Evolutionary conservation across 2,329 filamentous ascomycete genomes (phyloP).

Genomic region (Stagonosporopsis rhizophila): DNA sequence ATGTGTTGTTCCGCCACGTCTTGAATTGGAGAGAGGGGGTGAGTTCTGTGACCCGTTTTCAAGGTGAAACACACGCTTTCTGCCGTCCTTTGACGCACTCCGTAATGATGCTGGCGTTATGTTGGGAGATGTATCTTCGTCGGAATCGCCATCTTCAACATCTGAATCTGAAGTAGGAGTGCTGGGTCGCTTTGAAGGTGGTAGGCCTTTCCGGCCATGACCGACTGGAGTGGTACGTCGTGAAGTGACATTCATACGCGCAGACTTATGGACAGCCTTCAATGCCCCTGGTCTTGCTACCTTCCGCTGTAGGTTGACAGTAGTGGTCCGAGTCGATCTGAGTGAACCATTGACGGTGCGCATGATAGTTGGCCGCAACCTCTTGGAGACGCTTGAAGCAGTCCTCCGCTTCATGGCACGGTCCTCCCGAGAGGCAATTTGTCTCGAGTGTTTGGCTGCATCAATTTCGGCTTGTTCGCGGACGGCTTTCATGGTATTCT

Average conservation of each 20-base stretch:
- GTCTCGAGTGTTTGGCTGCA: constrained; percentile 37
- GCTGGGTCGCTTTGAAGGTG: constrained; percentile 23
- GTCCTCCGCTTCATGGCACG: constrained; percentile 41
- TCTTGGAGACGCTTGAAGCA: constrained; percentile 21
- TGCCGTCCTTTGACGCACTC: constrained; percentile 37
- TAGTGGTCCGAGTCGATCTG: constrained; percentile 31
- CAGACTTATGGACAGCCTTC: constrained; percentile 32
- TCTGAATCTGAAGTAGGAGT: constrained; percentile 24
- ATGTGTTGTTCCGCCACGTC: constrained; percentile 2
- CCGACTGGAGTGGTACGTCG: constrained; percentile 18
- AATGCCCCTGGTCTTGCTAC: constrained; percentile 31
- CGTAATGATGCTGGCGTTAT: constrained; percentile 48
- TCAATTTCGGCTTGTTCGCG: constrained; percentile 37
- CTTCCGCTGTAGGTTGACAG: constrained; percentile 34
- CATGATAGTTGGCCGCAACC: constrained; percentile 17
- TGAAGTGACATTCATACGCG: constrained; percentile 13
- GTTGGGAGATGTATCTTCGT: constrained; percentile 38
- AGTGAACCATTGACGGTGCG: constrained; percentile 20
- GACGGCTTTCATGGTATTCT: constrained; percentile 28
- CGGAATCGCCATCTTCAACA: constrained; percentile 21
- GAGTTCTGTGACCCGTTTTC: constrained; percentile 4
- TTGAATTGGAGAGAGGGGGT: background rate
- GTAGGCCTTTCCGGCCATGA: constrained; percentile 23
- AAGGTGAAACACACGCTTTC: constrained; percentile 21
- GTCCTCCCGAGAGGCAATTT: constrained; percentile 42